Evolutionary conservation across 139 green algal genomes (phyloP), one percentile per base, ranked within the genome.

Genomic region (Chlamydomonas schloesseri): DNA sequence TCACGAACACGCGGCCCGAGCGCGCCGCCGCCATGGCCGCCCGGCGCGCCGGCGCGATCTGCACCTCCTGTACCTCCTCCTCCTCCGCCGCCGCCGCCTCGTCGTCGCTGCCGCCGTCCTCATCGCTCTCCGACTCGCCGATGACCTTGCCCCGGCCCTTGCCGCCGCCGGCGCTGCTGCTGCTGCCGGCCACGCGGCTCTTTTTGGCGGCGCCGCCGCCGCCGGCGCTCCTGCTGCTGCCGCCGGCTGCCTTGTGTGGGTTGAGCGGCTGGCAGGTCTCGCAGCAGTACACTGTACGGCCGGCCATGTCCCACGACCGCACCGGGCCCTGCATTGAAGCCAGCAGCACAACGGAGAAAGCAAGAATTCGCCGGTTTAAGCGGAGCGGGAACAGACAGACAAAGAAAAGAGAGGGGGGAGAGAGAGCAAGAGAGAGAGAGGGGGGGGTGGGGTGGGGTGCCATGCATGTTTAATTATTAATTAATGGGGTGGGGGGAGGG

Each of bases 211-310:
- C 42, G 42, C 42, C 6, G 42, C 6, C 42, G 42, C 42, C 42
- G 42, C 42, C 42, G 42, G 42, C 42, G 42, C 42, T 8, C 6
- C 42, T 8, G 42, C 6, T 50, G 42, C 42, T 50, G 42, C 42
- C 42, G 42, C 42, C 42, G 42, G 42, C 42, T 8, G 42, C 42
- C 42, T 50, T 50, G 42, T 50, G 42, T 8, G 42, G 42, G 42
- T 50, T 64, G 23, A 96, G 82, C 34, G 93, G 90, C 93, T 98
- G 95, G 89, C 95, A 98, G 8, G 70, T 91, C 46, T 90, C 74
- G 87, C 96, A 98, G 77, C 83, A 90, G 83, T 98, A 98, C 42
- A 93, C 92, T 0, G 91, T 97, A 42, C 96, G 85, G 3, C 58
- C 78, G 3, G 91, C 90, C 94, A 98, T 98, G 85, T 94, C 89